phyloP scores from a whole-genome alignment of 2,329 filamentous ascomycete genomes.

The Hypoxylon rubiginosum region DNA sequence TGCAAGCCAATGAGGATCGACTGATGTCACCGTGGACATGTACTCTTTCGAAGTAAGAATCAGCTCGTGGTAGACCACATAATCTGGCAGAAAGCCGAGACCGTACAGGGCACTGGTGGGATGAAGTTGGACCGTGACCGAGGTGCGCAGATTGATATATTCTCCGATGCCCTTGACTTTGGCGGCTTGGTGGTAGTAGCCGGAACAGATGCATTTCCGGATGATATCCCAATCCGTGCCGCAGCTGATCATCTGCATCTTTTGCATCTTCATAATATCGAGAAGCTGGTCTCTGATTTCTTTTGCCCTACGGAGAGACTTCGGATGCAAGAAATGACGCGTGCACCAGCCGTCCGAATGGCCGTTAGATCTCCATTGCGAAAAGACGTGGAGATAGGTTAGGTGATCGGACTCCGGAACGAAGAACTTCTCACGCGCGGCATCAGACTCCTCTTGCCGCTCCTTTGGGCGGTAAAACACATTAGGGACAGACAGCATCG shows the following conservation, averaged over 20 bases:
- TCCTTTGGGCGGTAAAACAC: slow-evolving; percentile 98
- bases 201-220: slow-evolving; percentile 95
- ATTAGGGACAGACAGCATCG: slow-evolving; percentile 95
- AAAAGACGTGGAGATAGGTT: slow-evolving; percentile 94
- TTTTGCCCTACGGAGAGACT: slow-evolving; percentile 89
- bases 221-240: slow-evolving; percentile 98
- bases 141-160: slow-evolving; percentile 96
- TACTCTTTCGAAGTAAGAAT: slow-evolving; percentile 98
- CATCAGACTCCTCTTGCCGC: slow-evolving; percentile 94
- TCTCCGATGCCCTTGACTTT: slow-evolving; percentile 97
- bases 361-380: slow-evolving; percentile 93
- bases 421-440: slow-evolving; percentile 97
- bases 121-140: slow-evolving; percentile 93
- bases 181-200: slow-evolving; percentile 98
- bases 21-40: slow-evolving; percentile 95
- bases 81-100: slow-evolving; percentile 92
- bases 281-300: slow-evolving; percentile 94
- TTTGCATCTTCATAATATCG: slow-evolving; percentile 95
- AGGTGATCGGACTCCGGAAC: slow-evolving; percentile 97
- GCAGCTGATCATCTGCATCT: slow-evolving; percentile 88
- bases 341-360: slow-evolving; percentile 92
- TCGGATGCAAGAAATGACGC: slow-evolving; percentile 94
- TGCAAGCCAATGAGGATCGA: slow-evolving; percentile 97
- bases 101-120: slow-evolving; percentile 95
- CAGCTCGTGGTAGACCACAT: slow-evolving; percentile 97